Base-by-base conservation (phyloP, 345 rosid species). In the Noccaea bulbosa region DNA sequence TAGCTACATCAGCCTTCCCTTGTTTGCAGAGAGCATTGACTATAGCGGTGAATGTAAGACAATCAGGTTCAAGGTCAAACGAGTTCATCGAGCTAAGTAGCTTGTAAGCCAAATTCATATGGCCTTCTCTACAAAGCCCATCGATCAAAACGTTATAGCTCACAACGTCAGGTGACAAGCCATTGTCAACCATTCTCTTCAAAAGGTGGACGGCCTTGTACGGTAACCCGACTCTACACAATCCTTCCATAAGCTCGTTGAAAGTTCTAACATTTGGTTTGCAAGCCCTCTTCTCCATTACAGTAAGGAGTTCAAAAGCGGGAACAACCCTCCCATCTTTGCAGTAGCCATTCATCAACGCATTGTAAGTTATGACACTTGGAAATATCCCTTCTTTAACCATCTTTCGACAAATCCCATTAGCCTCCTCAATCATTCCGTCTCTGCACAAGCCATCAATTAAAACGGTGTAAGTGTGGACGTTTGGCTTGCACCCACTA, bases 191-290 rank as follows among this genome's bases (percentile, higher is more conserved):
- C 46, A 84, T 49, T 72, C 75, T 72, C 71, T 74, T 65, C 70
- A 84, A 64, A 16, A 80, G 76, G 5, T 71, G 39, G 69, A 78
- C 27, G 11, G 84, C 84, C 60, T 74, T 80, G 44, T 47, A 74
- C 2, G 83, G 64, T 72, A 71, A 80, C 57, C 77, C 82, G 0
- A 82, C 81, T 76, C 64, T 74, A 64, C 88, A 84, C 39, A 82
- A 70, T 14, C 88, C 88, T 38, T 77, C 84, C 50, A 84, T 82
- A 65, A 84, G 86, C 78, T 75, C 85, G 24, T 84, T 84, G 57
- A 80, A 80, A 69, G 85, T 84, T 58, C 82, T 80, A 16, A 80
- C 53, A 56, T 71, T 78, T 27, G 87, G 85, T 73, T 67, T 76
- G 72, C 87, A 81, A 59, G 74, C 79, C 55, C 41, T 71, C 78